Percentiles rank a stretch among this genome's conserved stretches.
phyloP scores from a whole-genome alignment of 2,329 filamentous ascomycete species.

The Pseudogymnoascus sp. region DNA sequence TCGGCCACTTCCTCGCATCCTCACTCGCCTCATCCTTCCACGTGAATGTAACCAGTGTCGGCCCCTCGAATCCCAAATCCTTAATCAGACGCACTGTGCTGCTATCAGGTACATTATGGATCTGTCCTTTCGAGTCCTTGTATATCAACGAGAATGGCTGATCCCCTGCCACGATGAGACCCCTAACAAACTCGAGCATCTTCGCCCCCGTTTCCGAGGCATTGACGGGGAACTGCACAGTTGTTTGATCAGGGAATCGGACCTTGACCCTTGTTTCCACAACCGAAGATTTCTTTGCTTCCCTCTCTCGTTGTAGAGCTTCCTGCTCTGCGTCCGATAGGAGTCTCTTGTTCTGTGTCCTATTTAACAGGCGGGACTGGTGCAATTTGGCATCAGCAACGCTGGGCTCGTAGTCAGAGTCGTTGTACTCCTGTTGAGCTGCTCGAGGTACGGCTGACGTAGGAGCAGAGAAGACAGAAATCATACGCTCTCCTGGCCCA shows the following conservation, averaged over 20 bases:
- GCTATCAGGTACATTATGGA: constrained; percentile 35
- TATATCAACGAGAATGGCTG: constrained; percentile 65
- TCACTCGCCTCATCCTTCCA: constrained; percentile 62
- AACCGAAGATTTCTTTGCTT: constrained; percentile 58
- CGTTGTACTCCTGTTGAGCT: constrained; percentile 58
- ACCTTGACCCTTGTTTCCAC: constrained; percentile 68
- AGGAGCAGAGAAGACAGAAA: constrained; percentile 74
- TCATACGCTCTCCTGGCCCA: constrained; percentile 37
- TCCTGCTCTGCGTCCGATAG: constrained; percentile 71
- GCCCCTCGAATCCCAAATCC: constrained; percentile 62
- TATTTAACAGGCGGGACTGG: constrained; percentile 56
- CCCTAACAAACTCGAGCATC: constrained; percentile 68
- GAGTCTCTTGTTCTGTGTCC: constrained; percentile 62
- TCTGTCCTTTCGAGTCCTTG: constrained; percentile 20
- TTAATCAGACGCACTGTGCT: constrained; percentile 56
- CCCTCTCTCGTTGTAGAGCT: constrained; percentile 58
- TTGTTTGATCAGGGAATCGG: constrained; percentile 80
- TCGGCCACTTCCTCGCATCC: constrained; percentile 42
- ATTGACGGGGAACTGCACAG: constrained; percentile 64
- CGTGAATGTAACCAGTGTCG: constrained; percentile 66
- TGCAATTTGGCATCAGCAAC: constrained; percentile 69
- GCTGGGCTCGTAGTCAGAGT: constrained; percentile 69
- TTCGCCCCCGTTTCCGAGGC: constrained; percentile 60
- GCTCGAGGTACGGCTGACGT: constrained; percentile 67
- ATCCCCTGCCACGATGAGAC: constrained; percentile 57